Conservation (phyloP, 257 asterid genomes). For the Pogostemon cablin region DNA sequence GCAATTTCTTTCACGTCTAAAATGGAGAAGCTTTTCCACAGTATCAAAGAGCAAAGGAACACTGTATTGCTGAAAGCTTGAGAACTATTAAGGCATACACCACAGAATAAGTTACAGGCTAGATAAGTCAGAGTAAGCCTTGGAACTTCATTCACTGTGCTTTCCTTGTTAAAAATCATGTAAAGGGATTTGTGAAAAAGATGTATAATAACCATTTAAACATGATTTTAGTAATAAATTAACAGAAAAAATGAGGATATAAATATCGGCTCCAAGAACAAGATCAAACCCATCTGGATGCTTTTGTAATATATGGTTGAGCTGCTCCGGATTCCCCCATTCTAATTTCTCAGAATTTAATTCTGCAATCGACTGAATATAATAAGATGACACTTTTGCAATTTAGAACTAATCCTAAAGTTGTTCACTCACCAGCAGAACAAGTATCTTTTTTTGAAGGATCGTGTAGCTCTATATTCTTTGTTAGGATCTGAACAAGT, state of each 20-base stretch:
- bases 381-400: constrained; percentile 26
- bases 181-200: neutral
- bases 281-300: constrained; percentile 80
- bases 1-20: constrained; percentile 51
- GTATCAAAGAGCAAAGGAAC: constrained; percentile 80
- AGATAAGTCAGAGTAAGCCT: neutral
- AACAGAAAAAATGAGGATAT: constrained; percentile 59
- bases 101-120: neutral
- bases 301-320: constrained; percentile 53
- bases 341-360: constrained; percentile 74
- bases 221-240: constrained; percentile 18
- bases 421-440: constrained; percentile 54
- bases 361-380: constrained; percentile 43
- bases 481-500: constrained; percentile 64
- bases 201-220: neutral
- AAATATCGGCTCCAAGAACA: constrained; percentile 96
- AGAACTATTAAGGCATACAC: constrained; percentile 52
- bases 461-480: constrained; percentile 65
- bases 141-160: neutral
- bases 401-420: constrained; percentile 14
- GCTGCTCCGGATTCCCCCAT: constrained; percentile 86
- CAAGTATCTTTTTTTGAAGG: constrained; percentile 40
- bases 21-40: constrained; percentile 60
- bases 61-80: constrained; percentile 90
- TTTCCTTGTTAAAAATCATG: neutral